Conservation (phyloP, 257 asterid genomes). For the Fraxinus anomala region DNA sequence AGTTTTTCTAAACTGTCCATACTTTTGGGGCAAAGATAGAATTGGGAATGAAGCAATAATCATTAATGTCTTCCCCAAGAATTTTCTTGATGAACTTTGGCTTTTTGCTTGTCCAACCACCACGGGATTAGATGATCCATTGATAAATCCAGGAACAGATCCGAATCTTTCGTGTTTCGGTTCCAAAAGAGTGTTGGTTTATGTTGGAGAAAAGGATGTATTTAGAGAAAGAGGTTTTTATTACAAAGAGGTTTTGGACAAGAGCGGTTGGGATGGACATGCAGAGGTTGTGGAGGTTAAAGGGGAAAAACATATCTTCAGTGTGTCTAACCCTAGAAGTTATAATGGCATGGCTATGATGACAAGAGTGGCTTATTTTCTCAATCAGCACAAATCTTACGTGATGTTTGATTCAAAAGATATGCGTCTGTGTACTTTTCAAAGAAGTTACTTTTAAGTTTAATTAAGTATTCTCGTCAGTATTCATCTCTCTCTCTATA, state of each 20-base stretch:
- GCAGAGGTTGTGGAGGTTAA: conserved; percentile 51
- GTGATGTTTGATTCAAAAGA: too few relatives aligned
- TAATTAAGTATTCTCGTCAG: too few relatives aligned
- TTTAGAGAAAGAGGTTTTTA: conserved; percentile 46
- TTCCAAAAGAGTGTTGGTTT: conserved; percentile 28
- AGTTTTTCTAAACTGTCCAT: conserved; percentile 40
- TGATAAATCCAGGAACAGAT: conserved; percentile 27
- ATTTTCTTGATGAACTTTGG: not conserved
- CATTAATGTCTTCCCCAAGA: not conserved
- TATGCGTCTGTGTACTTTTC: too few relatives aligned
- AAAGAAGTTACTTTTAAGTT: too few relatives aligned
- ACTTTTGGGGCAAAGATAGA: conserved; percentile 28
- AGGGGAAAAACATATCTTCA: conserved; percentile 49
- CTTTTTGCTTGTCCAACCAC: conserved; percentile 12
- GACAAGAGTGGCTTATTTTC: conserved; percentile 31
- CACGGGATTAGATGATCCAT: conserved; percentile 27
- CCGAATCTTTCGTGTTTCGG: conserved; percentile 21
- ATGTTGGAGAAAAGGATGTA: conserved; percentile 30
- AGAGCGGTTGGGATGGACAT: conserved; percentile 54
- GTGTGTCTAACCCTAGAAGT: conserved; percentile 33
- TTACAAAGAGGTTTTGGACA: conserved; percentile 41
- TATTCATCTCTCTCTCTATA: too few relatives aligned
- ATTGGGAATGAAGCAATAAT: conserved; percentile 27
- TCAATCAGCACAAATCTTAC: conserved; percentile 25
- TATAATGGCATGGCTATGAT: conserved; percentile 40